These are phyloP conservation scores for Citrus sp. DNA, from an alignment of 345 rosid genomes.

Conservation along the genomic window DNA sequence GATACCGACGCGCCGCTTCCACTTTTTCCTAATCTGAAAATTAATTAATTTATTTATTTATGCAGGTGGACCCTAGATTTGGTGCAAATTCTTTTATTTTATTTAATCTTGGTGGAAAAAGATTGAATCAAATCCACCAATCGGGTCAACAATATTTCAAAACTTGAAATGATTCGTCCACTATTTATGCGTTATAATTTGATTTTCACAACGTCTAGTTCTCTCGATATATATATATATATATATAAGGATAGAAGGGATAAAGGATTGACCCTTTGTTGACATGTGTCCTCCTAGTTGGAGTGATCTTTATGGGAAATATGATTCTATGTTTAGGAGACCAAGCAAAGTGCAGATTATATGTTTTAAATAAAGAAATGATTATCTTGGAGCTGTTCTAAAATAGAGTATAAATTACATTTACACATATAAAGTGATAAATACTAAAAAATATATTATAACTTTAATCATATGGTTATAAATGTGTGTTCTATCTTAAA, in stretches of 20 bases:
- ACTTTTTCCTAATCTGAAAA: not conserved
- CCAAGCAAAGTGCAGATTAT: not conserved
- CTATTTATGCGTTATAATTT: not conserved
- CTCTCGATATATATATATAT: too few species aligned
- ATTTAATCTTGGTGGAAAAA: too few species aligned
- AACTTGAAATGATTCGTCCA: too few species aligned
- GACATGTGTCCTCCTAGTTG: not conserved
- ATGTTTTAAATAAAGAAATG: not conserved
- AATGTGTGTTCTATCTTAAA: too few species aligned
- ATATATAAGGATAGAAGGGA: too few species aligned
- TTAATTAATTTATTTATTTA: not conserved
- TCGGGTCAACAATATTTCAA: too few species aligned
- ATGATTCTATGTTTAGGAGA: not conserved
- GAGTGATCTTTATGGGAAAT: not conserved
- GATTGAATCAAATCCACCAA: too few species aligned
- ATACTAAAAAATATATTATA: too few species aligned
- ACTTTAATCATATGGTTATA: too few species aligned
- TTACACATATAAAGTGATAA: too few species aligned
- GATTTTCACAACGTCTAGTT: not conserved
- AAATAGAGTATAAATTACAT: too few species aligned
- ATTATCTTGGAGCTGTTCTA: too few species aligned
- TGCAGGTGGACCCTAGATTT: not conserved
- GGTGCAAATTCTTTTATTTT: not conserved
- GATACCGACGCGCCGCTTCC: not conserved
- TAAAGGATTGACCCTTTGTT: not conserved